Base-by-base conservation (phyloP, 768 basidiomycete species). In the Mycena leptocephala region DNA sequence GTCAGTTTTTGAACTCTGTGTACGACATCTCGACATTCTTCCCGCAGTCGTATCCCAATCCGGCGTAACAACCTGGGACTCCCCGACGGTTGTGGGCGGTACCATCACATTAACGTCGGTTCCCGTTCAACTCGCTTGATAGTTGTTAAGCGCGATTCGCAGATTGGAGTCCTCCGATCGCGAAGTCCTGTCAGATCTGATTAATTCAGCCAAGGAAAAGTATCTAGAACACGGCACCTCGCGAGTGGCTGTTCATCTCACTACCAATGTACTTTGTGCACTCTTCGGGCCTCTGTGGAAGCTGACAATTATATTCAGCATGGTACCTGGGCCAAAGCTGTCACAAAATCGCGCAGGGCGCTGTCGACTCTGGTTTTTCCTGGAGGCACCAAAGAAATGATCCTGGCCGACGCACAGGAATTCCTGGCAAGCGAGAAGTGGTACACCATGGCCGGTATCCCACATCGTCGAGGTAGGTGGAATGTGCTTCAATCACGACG, bases 361-460 rank as follows among this genome's bases (percentile, higher is more conserved):
- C n/a, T n/a, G n/a, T n/a, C n/a, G n/a, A n/a, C 77, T 22, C 48
- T 78, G 22, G 65, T 78, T 41, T 46, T 78, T 7, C 77, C 74
- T 22, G 11, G 37, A 26, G 75, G 70, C 32, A 69, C 74, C 16
- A 69, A 76, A 26, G 71, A 75, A 24, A 76, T 22, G 28, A 26
- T 79, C 11, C 62, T 79, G 4, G 55, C 66, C 8, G 78, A 79
- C 33, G 75, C 72, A 18, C 35, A 33, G 13, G 68, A 79, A 7
- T 79, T 79, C n/a, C 33, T 79, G 22, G 67, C 39, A 9, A 77
- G 71, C 11, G 78, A 79, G 58, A 33, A 35, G 10, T 79, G 76
- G 76, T 79, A 79, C 41, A 74, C 51, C 16, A n/a, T 62, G 35
- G 70, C 72, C 7, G 78, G 78, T 0, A 79, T 79, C 32, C 78